Conservation (phyloP, 371 early-diverging fungal genomes). For the Chytridium lagenaria region DNA sequence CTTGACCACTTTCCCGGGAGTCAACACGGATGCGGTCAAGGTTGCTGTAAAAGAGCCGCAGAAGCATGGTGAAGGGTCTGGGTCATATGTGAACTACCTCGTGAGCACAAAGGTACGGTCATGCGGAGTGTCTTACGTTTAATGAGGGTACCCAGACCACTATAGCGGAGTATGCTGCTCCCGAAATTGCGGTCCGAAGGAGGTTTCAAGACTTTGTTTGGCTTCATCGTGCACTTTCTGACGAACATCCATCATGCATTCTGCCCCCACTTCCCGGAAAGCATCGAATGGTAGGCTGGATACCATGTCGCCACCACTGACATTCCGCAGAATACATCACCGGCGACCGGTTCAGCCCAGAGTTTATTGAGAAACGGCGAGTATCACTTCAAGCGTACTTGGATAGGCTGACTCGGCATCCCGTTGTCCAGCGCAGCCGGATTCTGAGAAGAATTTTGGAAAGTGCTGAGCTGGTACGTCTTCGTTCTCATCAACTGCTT, state of each 20-base stretch:
- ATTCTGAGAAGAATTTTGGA: constrained; percentile 81
- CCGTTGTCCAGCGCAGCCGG: constrained; percentile 74
- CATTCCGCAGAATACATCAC: constrained; percentile 91
- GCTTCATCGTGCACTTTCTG: constrained; percentile 76
- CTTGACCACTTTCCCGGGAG: constrained; percentile 14
- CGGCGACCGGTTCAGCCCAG: constrained; percentile 87
- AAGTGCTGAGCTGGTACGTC: constrained; percentile 66
- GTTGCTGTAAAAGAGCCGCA: constrained; percentile 77
- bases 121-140: not conserved
- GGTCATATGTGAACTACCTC: constrained; percentile 81
- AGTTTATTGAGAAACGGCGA: constrained; percentile 86
- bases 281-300: constrained; percentile 67
- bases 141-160: constrained; percentile 55
- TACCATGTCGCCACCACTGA: not conserved
- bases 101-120: constrained; percentile 74
- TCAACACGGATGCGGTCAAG: constrained; percentile 19
- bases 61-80: constrained; percentile 85
- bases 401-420: constrained; percentile 84
- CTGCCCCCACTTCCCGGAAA: constrained; percentile 92
- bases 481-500: not conserved
- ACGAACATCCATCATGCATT: constrained; percentile 80
- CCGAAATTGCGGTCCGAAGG: constrained; percentile 68
- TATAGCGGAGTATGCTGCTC: constrained; percentile 57
- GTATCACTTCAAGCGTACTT: constrained; percentile 75
- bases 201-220: constrained; percentile 93